Conservation (phyloP, 78 protist species). For the Planoprotostelium fungivorum region DNA sequence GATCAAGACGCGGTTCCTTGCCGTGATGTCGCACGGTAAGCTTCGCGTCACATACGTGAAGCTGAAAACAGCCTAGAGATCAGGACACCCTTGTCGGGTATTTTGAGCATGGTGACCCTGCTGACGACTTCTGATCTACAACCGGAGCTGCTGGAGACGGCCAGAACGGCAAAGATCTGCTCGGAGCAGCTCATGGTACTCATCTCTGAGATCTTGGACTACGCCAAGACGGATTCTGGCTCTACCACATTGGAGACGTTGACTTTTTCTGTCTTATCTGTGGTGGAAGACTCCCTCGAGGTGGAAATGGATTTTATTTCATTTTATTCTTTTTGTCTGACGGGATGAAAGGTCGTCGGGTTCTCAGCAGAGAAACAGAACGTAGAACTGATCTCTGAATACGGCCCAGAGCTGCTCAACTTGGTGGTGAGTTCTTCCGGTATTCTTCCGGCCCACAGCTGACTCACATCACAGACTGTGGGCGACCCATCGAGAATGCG, state of each 20-base stretch:
- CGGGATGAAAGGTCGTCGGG: background rate
- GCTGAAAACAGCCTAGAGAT: background rate
- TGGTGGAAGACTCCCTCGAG: background rate
- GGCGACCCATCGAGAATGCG: conserved; percentile 58
- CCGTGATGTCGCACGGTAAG: background rate
- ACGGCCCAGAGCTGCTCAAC: background rate
- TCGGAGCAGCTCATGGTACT: background rate
- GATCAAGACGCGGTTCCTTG: background rate
- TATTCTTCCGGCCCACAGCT: background rate
- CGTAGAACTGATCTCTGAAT: background rate
- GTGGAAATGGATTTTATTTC: background rate
- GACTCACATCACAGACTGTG: background rate
- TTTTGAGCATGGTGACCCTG: background rate
- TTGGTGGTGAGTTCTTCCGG: background rate
- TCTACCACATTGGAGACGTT: background rate
- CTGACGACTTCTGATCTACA: background rate
- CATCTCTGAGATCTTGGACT: background rate
- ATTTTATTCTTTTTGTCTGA: background rate
- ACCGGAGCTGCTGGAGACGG: background rate
- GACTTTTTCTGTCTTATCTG: background rate
- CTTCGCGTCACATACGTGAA: background rate
- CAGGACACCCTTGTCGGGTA: background rate
- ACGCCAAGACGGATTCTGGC: background rate
- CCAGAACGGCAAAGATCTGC: background rate
- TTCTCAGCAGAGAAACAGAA: background rate